phyloP scores from a whole-genome alignment of 441 rosid species.

The Pelargonium fulgidum region DNA sequence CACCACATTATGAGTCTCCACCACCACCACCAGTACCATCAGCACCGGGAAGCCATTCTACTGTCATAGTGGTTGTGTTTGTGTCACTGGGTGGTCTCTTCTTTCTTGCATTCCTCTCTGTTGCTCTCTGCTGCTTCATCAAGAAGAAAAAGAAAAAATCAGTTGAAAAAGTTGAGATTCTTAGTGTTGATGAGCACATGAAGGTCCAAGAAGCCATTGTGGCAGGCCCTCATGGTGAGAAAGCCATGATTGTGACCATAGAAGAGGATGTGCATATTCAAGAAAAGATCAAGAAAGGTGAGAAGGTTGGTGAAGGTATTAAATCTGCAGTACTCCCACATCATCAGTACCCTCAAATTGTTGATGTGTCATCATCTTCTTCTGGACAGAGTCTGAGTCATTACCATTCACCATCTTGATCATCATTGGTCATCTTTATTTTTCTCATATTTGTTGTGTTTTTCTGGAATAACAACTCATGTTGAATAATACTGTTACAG shows the following conservation, averaged over 20 bases:
- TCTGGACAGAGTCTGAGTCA: constrained; percentile 10
- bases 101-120: constrained; percentile 43
- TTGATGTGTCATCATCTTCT: constrained; percentile 22
- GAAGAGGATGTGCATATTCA: constrained; percentile 62
- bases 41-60: constrained; percentile 30
- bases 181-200: constrained; percentile 53
- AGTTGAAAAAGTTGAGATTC: constrained; percentile 27
- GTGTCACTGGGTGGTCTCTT: constrained; percentile 57
- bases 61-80: constrained; percentile 50
- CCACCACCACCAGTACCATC: constrained; percentile 28
- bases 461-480: no score
- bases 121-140: constrained; percentile 40
- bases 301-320: constrained; percentile 20
- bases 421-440: no score
- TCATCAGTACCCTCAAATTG: constrained; percentile 21
- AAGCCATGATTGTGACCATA: constrained; percentile 39
- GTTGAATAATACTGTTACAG: no score
- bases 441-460: no score
- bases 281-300: constrained; percentile 34
- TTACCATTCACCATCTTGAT: no score
- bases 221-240: constrained; percentile 49
- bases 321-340: constrained; percentile 10
- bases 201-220: constrained; percentile 54
- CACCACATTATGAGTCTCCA: constrained; percentile 28
- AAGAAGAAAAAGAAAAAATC: constrained; percentile 48